Evolutionary conservation across 257 asterid species (phyloP), one percentile per base, ranked within the genome.

Genomic region (Solanum habrochaites): DNA sequence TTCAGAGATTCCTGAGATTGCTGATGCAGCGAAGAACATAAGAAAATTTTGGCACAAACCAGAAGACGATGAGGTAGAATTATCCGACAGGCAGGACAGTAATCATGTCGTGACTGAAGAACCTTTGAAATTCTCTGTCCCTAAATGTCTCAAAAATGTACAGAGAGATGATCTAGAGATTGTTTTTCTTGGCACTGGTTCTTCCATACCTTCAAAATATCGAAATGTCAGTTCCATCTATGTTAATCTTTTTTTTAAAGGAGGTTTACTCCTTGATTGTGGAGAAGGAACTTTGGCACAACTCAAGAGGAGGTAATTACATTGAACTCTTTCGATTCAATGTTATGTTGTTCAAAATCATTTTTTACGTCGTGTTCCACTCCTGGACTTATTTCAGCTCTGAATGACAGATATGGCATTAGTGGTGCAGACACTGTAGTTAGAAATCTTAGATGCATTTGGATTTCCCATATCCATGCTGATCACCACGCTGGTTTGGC

Each of bases 401-500:
- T 21, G 60, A 43, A 83, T 52, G 67, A 75, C 93, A 97, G 98
- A 87, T 97, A 92, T 83, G 99, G 99, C 12, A 86, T 95, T 64
- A 88, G 89, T 64, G 96, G 95, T 52, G 98, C 97, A 11, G 99
- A 97, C 27, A 95, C 91, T 60, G 95, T 93, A 67, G 92, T 97
- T 12, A 91, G 89, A 92, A 91, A 93, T 71, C 88, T 97, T 87
- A 93, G 87, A 88, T 97, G 96, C 73, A 93, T 97, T 56, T 95
- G 99, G 99, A 96, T 97, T 87, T 97, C 99, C 35, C 99, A 97
- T 88, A 97, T 97, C 72, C 99, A 97, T 35, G 99, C 99, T 11
- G 99, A 97, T 92, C 99, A 97, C 86, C 99, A 97, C 56, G 92
- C 98, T 0, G 99, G 99, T 45, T 95, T 97, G 11, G 99, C 98